A percentile compares a stretch with the other conserved stretches of the same genome.
phyloP scores from a whole-genome alignment of 441 rosid species.

The Geranium incanum region DNA sequence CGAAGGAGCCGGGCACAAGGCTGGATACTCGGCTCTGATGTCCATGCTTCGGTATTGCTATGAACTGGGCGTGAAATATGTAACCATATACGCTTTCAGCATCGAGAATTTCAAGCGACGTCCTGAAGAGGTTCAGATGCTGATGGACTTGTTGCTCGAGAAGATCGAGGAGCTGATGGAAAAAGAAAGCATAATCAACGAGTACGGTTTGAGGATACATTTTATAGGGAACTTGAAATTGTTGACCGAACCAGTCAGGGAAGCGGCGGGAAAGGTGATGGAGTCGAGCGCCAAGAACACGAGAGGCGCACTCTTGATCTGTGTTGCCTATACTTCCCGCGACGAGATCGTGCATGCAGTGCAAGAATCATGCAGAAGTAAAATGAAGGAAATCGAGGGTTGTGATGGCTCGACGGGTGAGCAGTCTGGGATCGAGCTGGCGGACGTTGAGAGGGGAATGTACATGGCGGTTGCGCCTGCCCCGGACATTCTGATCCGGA shows the following conservation, averaged over 20 bases:
- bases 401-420: background rate
- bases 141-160: conserved; percentile 70
- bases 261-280: conserved; percentile 62
- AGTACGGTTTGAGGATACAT: conserved; percentile 51
- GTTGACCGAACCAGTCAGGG: conserved; percentile 45
- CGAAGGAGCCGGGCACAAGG: conserved; percentile 62
- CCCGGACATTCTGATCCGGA: conserved; percentile 65
- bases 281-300: conserved; percentile 44
- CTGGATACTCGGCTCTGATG: conserved; percentile 48
- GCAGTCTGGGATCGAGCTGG: conserved; percentile 8
- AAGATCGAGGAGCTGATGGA: conserved; percentile 50
- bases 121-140: conserved; percentile 59
- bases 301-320: conserved; percentile 45
- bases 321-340: conserved; percentile 62
- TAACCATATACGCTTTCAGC: conserved; percentile 74
- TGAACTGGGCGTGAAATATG: conserved; percentile 57
- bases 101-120: conserved; percentile 63
- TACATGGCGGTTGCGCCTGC: conserved; percentile 65
- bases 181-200: conserved; percentile 48
- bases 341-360: conserved; percentile 71
- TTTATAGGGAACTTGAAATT: conserved; percentile 66
- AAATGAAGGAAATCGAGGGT: conserved; percentile 19
- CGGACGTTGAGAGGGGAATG: conserved; percentile 50
- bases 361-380: conserved; percentile 42
- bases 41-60: conserved; percentile 56